phyloP scores from a whole-genome alignment of 169 alveolate species.

The Neospora caninum region DNA sequence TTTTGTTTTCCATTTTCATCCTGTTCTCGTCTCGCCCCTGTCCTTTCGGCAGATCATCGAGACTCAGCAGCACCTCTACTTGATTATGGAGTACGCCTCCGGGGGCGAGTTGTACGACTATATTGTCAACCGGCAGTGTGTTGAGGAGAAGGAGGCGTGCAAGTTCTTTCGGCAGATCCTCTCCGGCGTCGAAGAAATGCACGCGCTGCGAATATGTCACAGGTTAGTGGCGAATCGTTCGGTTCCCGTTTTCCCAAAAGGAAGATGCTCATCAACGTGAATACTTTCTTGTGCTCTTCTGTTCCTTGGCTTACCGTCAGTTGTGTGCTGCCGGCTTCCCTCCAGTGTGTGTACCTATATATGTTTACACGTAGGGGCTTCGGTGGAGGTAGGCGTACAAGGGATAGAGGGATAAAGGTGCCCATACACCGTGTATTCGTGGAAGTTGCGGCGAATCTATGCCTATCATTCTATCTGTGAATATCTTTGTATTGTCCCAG shows the following conservation, averaged over 20 bases:
- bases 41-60: constrained; percentile 78
- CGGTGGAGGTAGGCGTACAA: too few species aligned
- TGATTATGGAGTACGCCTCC: constrained; percentile 91
- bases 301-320: neutral
- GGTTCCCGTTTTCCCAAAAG: neutral
- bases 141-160: constrained; percentile 76
- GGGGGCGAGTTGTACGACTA: constrained; percentile 92
- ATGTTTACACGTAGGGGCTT: too few species aligned
- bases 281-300: neutral
- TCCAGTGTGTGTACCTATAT: too few species aligned
- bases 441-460: too few species aligned
- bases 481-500: too few species aligned
- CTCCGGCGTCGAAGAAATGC: constrained; percentile 90
- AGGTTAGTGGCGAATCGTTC: constrained; percentile 70
- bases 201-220: constrained; percentile 85
- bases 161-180: constrained; percentile 83
- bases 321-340: too few species aligned
- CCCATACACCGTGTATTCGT: too few species aligned
- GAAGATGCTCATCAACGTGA: neutral
- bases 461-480: too few species aligned
- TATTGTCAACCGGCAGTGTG: constrained; percentile 87
- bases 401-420: too few species aligned
- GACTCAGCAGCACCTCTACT: constrained; percentile 81
- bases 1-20: neutral
- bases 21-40: constrained; percentile 26